Evolutionary conservation across 2,329 filamentous ascomycete species (phyloP).

Genomic region (Fusarium sp.): DNA sequence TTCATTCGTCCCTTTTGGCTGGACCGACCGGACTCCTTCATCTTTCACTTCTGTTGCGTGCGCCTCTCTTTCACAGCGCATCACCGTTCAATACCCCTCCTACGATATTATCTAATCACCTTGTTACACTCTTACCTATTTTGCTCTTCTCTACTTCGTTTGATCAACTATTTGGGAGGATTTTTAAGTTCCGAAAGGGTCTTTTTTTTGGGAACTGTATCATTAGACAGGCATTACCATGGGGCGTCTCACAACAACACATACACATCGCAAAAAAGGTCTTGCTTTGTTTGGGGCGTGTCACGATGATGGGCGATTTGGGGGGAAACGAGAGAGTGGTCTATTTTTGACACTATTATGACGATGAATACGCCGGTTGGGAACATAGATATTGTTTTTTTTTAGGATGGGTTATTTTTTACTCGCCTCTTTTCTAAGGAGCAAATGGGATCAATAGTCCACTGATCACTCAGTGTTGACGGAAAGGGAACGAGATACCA

Average conservation of each 20-base stretch:
- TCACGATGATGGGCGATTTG: constrained; percentile 2
- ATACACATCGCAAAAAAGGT: constrained; percentile 33
- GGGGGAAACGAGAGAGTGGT: constrained; percentile 17
- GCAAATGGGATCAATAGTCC: constrained; percentile 43
- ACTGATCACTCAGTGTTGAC: constrained; percentile 47
- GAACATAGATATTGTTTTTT: constrained; percentile 46
- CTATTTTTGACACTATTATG: constrained; percentile 27
- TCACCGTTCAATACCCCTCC: constrained; percentile 41
- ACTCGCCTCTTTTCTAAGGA: constrained; percentile 23
- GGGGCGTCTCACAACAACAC: constrained; percentile 36
- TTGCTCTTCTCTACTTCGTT: constrained; percentile 29
- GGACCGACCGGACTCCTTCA: constrained; percentile 43
- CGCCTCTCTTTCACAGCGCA: constrained; percentile 21
- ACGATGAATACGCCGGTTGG: constrained; percentile 46
- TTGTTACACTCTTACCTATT: constrained; percentile 6
- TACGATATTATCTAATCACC: constrained; percentile 41
- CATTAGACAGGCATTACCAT: constrained; percentile 47
- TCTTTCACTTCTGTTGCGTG: constrained; percentile 39
- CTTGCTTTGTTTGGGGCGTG: constrained; percentile 17
- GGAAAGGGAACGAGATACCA: constrained; percentile 46
- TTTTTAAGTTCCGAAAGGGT: constrained; percentile 19
- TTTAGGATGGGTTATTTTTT: constrained; percentile 36
- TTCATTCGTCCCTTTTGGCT: constrained; percentile 40
- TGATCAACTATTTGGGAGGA: constrained; percentile 39
- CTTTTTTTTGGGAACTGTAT: constrained; percentile 46